Evolutionary conservation across 495 filamentous ascomycete species (phyloP).

Genomic region (Penicillium bialowiezense): DNA sequence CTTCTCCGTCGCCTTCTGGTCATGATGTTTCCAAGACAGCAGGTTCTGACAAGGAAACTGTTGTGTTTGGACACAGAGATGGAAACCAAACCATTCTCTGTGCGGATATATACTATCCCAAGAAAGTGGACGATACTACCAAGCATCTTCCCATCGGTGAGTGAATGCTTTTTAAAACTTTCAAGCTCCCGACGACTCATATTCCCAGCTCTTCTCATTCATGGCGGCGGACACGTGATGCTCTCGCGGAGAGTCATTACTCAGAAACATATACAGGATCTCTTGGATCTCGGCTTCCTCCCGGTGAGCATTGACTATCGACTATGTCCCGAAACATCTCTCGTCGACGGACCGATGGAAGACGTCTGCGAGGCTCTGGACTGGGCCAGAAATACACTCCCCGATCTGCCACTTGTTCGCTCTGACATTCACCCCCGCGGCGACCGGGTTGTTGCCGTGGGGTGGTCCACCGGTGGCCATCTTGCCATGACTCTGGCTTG

Average conservation of each 20-base stretch:
- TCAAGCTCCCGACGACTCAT: too few relatives aligned
- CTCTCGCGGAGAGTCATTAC: conserved; percentile 47
- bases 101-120: too few relatives aligned
- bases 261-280: conserved; percentile 34
- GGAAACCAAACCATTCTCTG: too few relatives aligned
- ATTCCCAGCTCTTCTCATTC: too few relatives aligned
- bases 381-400: conserved; percentile 45
- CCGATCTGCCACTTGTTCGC: too few relatives aligned
- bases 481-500: conserved; percentile 50
- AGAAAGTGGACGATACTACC: too few relatives aligned
- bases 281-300: conserved; percentile 44
- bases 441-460: conserved; percentile 45
- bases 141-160: too few relatives aligned
- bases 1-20: too few relatives aligned
- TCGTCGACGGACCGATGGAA: conserved; percentile 46
- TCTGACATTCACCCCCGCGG: conserved; percentile 15
- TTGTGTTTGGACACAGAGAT: conserved; percentile 25
- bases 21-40: too few relatives aligned
- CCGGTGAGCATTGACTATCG: conserved; percentile 56
- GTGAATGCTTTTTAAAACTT: too few relatives aligned
- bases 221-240: conserved; percentile 55
- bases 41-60: too few relatives aligned
- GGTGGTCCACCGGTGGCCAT: conserved; percentile 57
- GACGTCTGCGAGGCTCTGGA: conserved; percentile 46
- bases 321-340: conserved; percentile 51